Evolutionary conservation across 768 basidiomycete species (phyloP).

Genomic region (Dacryopinax primogenitus): DNA sequence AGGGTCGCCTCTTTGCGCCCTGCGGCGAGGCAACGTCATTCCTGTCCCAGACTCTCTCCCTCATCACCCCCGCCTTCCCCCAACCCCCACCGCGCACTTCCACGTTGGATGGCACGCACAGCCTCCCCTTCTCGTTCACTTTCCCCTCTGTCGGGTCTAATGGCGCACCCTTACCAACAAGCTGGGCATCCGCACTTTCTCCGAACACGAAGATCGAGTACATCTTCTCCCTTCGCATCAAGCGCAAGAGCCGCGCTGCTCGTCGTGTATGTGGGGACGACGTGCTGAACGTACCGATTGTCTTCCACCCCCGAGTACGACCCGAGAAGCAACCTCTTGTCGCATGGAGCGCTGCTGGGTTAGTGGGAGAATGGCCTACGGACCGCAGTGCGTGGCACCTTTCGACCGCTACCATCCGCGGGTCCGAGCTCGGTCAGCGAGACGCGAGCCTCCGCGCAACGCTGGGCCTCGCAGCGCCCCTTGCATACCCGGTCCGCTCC

Average conservation of each 20-base stretch:
- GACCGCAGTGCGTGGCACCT: not conserved
- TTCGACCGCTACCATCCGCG: not conserved
- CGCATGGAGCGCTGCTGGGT: not conserved
- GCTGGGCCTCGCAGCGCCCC: not conserved
- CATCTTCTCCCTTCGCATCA: conserved; percentile 5
- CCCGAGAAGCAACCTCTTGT: not conserved
- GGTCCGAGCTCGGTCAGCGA: not conserved
- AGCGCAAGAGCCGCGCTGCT: not conserved
- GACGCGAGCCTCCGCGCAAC: not conserved
- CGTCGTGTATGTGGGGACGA: not conserved
- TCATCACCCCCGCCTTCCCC: not conserved
- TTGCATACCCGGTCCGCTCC: not conserved
- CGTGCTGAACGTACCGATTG: not conserved
- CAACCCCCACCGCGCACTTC: not conserved
- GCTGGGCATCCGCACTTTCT: conserved; percentile 6
- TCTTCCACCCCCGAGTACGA: not conserved
- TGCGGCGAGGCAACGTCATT: not conserved
- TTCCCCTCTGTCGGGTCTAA: not conserved
- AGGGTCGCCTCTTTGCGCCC: not conserved
- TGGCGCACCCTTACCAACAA: not conserved
- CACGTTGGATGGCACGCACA: not conserved
- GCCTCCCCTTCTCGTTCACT: conserved; percentile 1
- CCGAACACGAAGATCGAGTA: conserved; percentile 7
- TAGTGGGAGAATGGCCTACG: not conserved
- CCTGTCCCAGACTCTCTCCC: conserved; percentile 4